Conservation (phyloP, 257 asterid genomes). For the Penstemon newberryi region DNA sequence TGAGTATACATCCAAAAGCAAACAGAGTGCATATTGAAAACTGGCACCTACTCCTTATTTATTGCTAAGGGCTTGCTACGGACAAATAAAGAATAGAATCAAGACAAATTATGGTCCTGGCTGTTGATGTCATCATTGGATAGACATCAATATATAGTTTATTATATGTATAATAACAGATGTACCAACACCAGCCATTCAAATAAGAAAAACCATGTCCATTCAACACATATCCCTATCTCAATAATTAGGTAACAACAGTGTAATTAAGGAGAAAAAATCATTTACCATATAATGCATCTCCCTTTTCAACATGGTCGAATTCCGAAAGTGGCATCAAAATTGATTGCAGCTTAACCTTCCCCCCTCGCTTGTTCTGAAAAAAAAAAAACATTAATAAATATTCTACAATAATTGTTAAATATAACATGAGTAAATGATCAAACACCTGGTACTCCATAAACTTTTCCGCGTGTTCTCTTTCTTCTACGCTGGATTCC, state of each 20-base stretch:
- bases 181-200: slow-evolving; percentile 26
- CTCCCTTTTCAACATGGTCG: slow-evolving; percentile 77
- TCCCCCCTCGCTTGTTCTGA: slow-evolving; percentile 75
- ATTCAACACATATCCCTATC: slow-evolving; percentile 23
- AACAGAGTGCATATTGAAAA: slow-evolving; percentile 9
- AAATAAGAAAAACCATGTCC: slow-evolving; percentile 26
- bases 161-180: slow-evolving; percentile 11
- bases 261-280: neutral
- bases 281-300: slow-evolving; percentile 66
- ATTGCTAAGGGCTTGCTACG: slow-evolving; percentile 24
- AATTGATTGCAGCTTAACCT: slow-evolving; percentile 68
- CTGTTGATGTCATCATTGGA: slow-evolving; percentile 30
- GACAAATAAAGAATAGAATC: slow-evolving; percentile 23
- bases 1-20: slow-evolving; percentile 25
- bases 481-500: slow-evolving; percentile 74
- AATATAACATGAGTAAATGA: neutral
- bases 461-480: slow-evolving; percentile 75
- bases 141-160: slow-evolving; percentile 20
- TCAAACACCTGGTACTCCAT: slow-evolving; percentile 77
- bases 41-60: slow-evolving; percentile 18
- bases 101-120: slow-evolving; percentile 42
- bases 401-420: neutral
- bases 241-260: neutral
- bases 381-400: neutral
- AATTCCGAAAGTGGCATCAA: slow-evolving; percentile 74